Evolutionary conservation across 2,329 filamentous ascomycete species (phyloP), one percentile per base, ranked within the genome.

Genomic region (Cladorrhinum sp.): DNA sequence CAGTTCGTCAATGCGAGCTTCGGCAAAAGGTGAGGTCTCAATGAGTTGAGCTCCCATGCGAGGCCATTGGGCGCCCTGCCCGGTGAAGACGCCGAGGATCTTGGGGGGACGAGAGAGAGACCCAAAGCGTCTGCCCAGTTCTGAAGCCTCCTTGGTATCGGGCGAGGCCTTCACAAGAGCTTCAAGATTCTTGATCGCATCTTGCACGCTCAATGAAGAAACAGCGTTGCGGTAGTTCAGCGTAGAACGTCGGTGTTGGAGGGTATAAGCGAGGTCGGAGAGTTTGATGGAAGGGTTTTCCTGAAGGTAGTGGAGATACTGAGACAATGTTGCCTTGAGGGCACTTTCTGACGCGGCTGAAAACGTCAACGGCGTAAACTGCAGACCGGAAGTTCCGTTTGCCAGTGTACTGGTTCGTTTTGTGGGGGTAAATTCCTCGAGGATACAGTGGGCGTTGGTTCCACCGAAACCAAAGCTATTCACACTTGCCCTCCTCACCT

Each of bases 381-480:
- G 49, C 21, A 5, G n/a, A 9, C 23, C 49, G 14, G 4, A 4
- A 12, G 49, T 8, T 5, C 7, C 8, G 8, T 5, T 26, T 14
- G 20, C 23, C 8, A 20, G 21, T 20, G 21, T n/a, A 14, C 4
- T 16, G 12, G 7, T 2, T 14, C 4, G 16, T 4, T 21, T 21
- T 14, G 21, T 8, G 12, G 20, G 2, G 49, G 49, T 16, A 16
- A 20, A 16, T 2, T 14, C 53, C 54, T 66, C 59, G 10, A 62
- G 53, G 39, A 64, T 61, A 24, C 57, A 64, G 50, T 74, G 71
- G 18, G 65, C 70, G 30, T 74, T 74, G 39, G 70, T 64, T 18
- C 73, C 72, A n/a, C 73, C 73, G 61, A 64, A 73, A 1, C 73
- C 73, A 57, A 73, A 74, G 24, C 62, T 65, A 59, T 72, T 72